Conservation (phyloP, 495 filamentous ascomycete species). For the Lasiosphaeria hispida region DNA sequence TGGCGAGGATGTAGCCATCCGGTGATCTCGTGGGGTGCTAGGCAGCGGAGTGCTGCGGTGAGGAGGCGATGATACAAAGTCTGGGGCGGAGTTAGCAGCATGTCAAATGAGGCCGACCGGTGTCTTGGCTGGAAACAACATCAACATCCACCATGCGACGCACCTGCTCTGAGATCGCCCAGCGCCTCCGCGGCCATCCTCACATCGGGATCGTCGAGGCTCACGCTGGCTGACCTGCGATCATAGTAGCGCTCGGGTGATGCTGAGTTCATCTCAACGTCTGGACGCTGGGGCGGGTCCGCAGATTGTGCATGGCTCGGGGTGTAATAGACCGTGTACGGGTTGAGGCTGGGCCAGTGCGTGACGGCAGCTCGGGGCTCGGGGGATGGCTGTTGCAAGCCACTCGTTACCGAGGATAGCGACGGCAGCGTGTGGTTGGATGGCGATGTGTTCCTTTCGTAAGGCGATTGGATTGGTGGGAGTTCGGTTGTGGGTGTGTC, state of each 20-base stretch:
- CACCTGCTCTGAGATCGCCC: slow-evolving; percentile 79
- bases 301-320: slow-evolving; percentile 39
- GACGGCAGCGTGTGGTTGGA: slow-evolving; percentile 36
- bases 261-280: slow-evolving; percentile 34
- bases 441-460: slow-evolving; percentile 14
- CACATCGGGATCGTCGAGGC: slow-evolving; percentile 80
- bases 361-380: slow-evolving; percentile 18
- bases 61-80: slow-evolving; percentile 56
- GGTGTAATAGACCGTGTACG: slow-evolving; percentile 52
- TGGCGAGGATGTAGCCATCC: slow-evolving; percentile 27
- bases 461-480: slow-evolving; percentile 39
- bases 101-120: slow-evolving; percentile 1
- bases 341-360: slow-evolving; percentile 55
- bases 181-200: slow-evolving; percentile 81
- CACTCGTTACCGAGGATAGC: slow-evolving; percentile 41
- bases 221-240: slow-evolving; percentile 52
- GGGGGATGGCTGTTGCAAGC: slow-evolving; percentile 31
- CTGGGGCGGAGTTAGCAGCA: slow-evolving; percentile 32
- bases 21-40: slow-evolving; percentile 10
- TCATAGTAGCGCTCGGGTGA: slow-evolving; percentile 41
- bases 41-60: slow-evolving; percentile 40
- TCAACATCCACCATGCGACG: slow-evolving; percentile 25
- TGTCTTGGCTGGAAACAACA: not conserved
- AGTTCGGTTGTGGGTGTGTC: slow-evolving; percentile 39
- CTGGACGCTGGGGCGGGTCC: slow-evolving; percentile 34